phyloP scores from a whole-genome alignment of 352 stramenopile species.

The Globisporangium radiosum region DNA sequence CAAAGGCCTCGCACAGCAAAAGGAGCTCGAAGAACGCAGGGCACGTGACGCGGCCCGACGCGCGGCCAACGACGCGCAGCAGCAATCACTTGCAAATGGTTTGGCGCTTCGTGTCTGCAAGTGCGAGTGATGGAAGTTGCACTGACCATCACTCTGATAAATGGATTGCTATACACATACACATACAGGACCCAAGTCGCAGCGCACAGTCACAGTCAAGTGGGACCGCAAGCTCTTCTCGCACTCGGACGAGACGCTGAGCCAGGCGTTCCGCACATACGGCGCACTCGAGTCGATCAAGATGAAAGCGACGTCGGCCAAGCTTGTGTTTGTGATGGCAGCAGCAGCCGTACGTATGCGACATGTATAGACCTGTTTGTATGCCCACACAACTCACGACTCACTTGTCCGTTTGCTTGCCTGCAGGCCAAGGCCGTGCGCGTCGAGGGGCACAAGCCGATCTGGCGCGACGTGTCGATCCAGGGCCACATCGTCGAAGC shows the following conservation, averaged over 20 bases:
- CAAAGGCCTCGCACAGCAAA: constrained; percentile 38
- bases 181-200: constrained; percentile 32
- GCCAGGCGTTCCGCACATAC: constrained; percentile 41
- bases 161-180: not conserved
- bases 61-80: not conserved
- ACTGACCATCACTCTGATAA: not conserved
- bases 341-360: constrained; percentile 27
- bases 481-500: constrained; percentile 67
- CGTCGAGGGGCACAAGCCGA: constrained; percentile 60
- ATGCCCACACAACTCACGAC: not conserved
- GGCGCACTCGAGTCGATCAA: constrained; percentile 65
- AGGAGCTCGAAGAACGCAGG: constrained; percentile 45
- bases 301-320: constrained; percentile 62
- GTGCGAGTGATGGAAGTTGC: not conserved
- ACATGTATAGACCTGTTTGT: not conserved
- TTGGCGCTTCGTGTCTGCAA: constrained; percentile 4
- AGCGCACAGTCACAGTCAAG: constrained; percentile 73
- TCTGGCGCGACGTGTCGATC: constrained; percentile 67
- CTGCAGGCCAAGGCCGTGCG: constrained; percentile 48
- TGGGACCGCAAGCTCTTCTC: constrained; percentile 64
- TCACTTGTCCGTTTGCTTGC: not conserved
- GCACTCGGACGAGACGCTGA: constrained; percentile 75
- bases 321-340: constrained; percentile 48
- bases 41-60: constrained; percentile 35
- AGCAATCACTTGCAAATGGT: not conserved